Evolutionary conservation across 2,329 filamentous ascomycete genomes (phyloP).

Genomic region (Colletotrichum sp.): DNA sequence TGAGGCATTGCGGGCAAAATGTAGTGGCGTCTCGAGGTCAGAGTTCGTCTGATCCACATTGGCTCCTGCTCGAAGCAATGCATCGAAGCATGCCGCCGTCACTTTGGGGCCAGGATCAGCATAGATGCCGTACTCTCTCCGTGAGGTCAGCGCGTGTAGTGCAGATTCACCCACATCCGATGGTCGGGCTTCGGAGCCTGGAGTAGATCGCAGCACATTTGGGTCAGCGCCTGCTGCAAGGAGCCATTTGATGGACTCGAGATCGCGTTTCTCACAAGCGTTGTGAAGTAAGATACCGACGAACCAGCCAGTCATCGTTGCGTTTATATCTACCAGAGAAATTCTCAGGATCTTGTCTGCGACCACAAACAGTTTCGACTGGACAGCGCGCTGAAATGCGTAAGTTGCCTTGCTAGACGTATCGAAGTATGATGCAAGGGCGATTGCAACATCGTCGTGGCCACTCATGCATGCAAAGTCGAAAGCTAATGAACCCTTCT

Average conservation of each 20-base stretch:
- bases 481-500: neutral
- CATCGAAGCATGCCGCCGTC: neutral
- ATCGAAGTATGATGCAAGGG: constrained; percentile 30
- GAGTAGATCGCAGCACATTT: neutral
- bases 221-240: constrained; percentile 27
- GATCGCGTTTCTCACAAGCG: neutral
- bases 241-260: constrained; percentile 11
- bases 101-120: neutral
- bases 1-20: neutral
- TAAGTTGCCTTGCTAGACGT: constrained; percentile 24
- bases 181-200: neutral
- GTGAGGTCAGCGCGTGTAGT: neutral
- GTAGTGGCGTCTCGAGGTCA: neutral
- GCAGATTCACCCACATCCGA: neutral
- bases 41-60: neutral
- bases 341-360: constrained; percentile 32
- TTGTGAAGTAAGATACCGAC: constrained; percentile 22
- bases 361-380: constrained; percentile 19
- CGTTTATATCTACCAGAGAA: constrained; percentile 35
- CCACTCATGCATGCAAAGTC: neutral
- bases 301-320: neutral
- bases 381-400: constrained; percentile 31
- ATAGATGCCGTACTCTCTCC: neutral
- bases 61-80: neutral
- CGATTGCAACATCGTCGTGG: neutral